Percentiles rank a stretch among this genome's conserved stretches.
Conservation (phyloP, 176 grass and related monocot species). For the Luzula sylvatica region DNA sequence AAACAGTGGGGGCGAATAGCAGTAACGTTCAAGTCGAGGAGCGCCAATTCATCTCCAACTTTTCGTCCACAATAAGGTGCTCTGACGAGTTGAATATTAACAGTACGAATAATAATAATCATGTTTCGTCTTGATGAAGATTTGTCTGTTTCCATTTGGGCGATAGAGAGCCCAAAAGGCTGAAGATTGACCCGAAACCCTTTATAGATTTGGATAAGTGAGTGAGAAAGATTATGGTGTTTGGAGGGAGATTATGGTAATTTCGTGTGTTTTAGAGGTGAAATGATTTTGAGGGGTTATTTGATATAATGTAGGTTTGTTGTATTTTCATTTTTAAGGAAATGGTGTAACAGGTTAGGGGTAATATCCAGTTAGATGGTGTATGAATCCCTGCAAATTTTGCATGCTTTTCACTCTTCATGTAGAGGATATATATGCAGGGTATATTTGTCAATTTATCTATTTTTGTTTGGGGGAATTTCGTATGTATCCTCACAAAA, state of each 20-base stretch:
- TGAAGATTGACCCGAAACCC: constrained; percentile 21
- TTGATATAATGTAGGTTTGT: background rate
- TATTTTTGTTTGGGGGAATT: no score
- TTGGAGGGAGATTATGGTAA: no score
- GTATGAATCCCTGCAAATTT: constrained; percentile 15
- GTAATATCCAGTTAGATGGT: no score
- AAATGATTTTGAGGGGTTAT: constrained; percentile 7
- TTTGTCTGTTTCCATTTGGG: constrained; percentile 63
- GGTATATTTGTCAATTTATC: constrained; percentile 1
- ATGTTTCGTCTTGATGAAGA: constrained; percentile 76
- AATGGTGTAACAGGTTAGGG: background rate
- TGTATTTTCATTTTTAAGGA: background rate
- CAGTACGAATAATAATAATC: constrained; percentile 21
- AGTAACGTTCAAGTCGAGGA: constrained; percentile 48
- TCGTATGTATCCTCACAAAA: no score
- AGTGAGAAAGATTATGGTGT: no score
- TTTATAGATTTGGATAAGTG: constrained; percentile 50
- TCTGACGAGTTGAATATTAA: constrained; percentile 1
- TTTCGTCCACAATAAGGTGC: constrained; percentile 37
- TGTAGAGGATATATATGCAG: constrained; percentile 20
- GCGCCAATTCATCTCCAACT: constrained; percentile 82
- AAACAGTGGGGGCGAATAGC: constrained; percentile 43
- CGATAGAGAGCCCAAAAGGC: constrained; percentile 57
- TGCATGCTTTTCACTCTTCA: constrained; percentile 5
- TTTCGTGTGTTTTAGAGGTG: constrained; percentile 6